A percentile compares a stretch with the other conserved stretches of the same genome.
These are phyloP conservation scores for Rehmannia glutinosa DNA, from an alignment of 257 asterid genomes.

Conservation along the genomic window DNA sequence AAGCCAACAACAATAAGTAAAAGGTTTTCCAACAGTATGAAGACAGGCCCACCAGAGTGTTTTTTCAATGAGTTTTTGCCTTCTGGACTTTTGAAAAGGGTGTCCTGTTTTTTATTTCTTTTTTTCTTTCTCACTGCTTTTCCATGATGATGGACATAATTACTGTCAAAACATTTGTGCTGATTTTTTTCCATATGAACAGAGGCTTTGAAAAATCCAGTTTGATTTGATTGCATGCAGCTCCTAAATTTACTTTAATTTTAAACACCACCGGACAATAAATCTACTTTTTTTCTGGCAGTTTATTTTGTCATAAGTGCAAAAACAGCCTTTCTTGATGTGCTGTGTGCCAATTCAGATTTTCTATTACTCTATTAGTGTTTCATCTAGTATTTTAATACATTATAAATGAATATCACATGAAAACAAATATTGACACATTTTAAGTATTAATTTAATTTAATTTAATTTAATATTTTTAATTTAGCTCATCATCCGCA, in stretches of 20 bases:
- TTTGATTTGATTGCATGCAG: conserved; percentile 1
- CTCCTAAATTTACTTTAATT: neutral
- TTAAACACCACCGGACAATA: conserved; percentile 5
- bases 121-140: neutral
- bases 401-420: neutral
- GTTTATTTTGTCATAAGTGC: conserved; percentile 9
- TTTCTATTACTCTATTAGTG: neutral
- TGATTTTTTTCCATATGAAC: no score
- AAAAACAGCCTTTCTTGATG: conserved; percentile 16
- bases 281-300: no score
- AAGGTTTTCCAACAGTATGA: conserved; percentile 50
- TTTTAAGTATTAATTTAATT: no score
- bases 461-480: no score
- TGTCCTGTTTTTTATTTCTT: conserved; percentile 15
- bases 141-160: conserved; percentile 19
- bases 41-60: conserved; percentile 50
- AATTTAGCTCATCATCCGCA: no score
- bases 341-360: neutral
- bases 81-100: conserved; percentile 20
- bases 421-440: no score
- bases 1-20: conserved; percentile 40
- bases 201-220: no score
- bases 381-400: no score
- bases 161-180: neutral
- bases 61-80: conserved; percentile 16